A percentile compares a stretch with the other conserved stretches of the same genome.
These are phyloP conservation scores for Ramaria sp. DNA, from an alignment of 768 basidiomycete species.

Conservation along the genomic window DNA sequence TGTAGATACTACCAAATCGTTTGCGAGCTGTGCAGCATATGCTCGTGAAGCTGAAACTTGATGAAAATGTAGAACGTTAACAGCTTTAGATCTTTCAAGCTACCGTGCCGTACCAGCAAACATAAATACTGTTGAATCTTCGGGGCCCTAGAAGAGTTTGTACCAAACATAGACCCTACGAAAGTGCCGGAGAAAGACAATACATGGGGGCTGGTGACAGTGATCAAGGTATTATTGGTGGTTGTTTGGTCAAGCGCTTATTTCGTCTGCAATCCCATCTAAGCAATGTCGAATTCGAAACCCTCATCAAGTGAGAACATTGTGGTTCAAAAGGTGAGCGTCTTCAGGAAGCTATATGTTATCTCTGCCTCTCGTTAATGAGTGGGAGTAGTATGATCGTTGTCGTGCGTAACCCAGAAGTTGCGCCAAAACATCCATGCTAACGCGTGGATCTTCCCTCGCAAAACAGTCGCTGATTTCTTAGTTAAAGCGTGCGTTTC, in stretches of 20 bases:
- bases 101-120: no score
- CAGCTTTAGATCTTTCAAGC: no score
- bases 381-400: constrained; percentile 60
- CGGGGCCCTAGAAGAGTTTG: no score
- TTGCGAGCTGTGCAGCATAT: no score
- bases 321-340: constrained; percentile 72
- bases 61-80: no score
- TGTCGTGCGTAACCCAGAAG: constrained; percentile 48
- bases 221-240: background rate
- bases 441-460: background rate
- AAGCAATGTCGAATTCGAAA: constrained; percentile 42
- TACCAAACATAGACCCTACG: no score
- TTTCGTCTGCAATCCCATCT: background rate
- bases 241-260: constrained; percentile 3
- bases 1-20: no score
- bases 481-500: constrained; percentile 76
- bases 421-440: background rate
- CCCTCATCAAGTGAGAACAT: constrained; percentile 82
- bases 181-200: background rate
- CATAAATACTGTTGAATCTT: no score
- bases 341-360: constrained; percentile 5
- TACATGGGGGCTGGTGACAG: background rate
- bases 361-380: background rate
- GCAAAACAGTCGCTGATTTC: constrained; percentile 55
- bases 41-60: no score